Evolutionary conservation across 352 stramenopile genomes (phyloP).

Genomic region (Plasmopara halstedii): DNA sequence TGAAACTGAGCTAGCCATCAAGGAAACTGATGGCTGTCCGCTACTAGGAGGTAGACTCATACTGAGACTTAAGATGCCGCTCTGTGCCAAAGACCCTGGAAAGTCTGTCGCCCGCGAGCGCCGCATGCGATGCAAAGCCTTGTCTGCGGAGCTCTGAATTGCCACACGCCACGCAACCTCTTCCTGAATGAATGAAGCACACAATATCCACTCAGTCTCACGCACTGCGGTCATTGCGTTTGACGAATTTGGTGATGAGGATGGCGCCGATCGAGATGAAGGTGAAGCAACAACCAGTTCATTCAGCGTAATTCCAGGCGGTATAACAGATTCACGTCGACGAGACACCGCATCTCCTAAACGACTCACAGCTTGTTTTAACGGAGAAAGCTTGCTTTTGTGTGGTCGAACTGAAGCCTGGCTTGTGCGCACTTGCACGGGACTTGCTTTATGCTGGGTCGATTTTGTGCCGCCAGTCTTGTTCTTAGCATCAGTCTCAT

Average conservation of each 20-base stretch:
- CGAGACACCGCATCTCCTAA: constrained; percentile 37
- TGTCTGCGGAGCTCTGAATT: constrained; percentile 63
- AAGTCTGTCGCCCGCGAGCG: constrained; percentile 57
- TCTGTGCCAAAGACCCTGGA: constrained; percentile 33
- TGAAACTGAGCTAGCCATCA: constrained; percentile 11
- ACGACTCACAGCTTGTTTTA: constrained; percentile 52
- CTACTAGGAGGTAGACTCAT: constrained; percentile 21
- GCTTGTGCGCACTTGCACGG: constrained; percentile 8
- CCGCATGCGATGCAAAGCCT: constrained; percentile 47
- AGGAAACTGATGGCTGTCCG: constrained; percentile 19
- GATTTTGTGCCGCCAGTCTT: constrained; percentile 3
- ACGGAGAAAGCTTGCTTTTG: constrained; percentile 47
- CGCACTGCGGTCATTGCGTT: constrained; percentile 4
- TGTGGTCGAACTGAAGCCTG: constrained; percentile 15
- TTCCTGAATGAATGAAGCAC: constrained; percentile 50
- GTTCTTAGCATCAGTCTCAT: constrained; percentile 15
- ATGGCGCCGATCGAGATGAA: constrained; percentile 2
- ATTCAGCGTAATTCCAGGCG: neutral
- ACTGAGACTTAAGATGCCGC: constrained; percentile 28
- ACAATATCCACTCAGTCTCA: constrained; percentile 65
- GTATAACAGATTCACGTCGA: constrained; percentile 16
- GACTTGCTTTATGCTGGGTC: constrained; percentile 17
- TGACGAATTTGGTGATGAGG: constrained; percentile 11
- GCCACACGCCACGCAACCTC: constrained; percentile 57
- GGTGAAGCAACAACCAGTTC: constrained; percentile 1